These are phyloP conservation scores for Yamadazyma spencermartinsiae DNA, from an alignment of 1,139 yeast genomes.

Conservation along the genomic window DNA sequence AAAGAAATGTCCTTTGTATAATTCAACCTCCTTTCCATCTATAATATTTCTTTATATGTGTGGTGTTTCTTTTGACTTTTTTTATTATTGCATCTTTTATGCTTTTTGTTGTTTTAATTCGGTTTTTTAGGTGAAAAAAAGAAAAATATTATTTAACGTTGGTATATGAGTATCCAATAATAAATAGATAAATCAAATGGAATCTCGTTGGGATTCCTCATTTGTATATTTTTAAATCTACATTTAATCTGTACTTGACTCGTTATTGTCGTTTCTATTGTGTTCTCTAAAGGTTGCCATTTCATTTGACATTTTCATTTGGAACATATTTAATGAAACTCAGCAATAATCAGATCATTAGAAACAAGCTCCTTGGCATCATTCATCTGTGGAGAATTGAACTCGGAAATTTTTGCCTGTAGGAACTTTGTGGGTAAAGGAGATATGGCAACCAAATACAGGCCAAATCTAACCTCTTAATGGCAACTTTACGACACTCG, in stretches of 20 bases:
- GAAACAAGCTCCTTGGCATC: no score
- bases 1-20: background rate
- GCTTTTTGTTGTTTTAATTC: background rate
- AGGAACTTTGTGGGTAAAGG: no score
- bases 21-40: no score
- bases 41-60: no score
- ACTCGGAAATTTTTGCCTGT: no score
- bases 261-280: background rate
- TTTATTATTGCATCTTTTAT: background rate
- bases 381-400: no score
- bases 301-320: background rate
- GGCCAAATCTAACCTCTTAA: no score
- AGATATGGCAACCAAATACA: no score
- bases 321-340: background rate
- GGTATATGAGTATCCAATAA: constrained; percentile 12
- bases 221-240: constrained; percentile 16
- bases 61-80: background rate
- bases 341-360: no score
- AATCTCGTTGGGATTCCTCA: constrained; percentile 9
- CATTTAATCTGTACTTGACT: constrained; percentile 9
- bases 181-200: constrained; percentile 14
- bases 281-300: background rate
- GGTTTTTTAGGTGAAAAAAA: constrained; percentile 6
- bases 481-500: no score
- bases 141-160: constrained; percentile 10